Evolutionary conservation across 768 basidiomycete genomes (phyloP).

Genomic region (Lactarius psammicola): DNA sequence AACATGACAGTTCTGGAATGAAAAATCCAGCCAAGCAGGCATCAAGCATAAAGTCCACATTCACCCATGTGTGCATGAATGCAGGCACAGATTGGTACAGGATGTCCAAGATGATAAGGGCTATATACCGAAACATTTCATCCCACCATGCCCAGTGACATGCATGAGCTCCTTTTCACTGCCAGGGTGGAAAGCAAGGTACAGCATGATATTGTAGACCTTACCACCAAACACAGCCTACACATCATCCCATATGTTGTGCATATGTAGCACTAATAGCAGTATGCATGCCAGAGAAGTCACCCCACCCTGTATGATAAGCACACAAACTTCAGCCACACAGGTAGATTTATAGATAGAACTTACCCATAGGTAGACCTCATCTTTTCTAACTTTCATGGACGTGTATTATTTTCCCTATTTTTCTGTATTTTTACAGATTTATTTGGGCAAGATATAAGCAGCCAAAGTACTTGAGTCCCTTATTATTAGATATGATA

Average conservation of each 20-base stretch:
- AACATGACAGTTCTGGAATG: constrained; percentile 58
- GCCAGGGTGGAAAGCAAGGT: constrained; percentile 89
- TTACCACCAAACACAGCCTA: constrained; percentile 92
- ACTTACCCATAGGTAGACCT: constrained; percentile 76
- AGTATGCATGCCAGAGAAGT: constrained; percentile 62
- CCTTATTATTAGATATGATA: too few relatives aligned
- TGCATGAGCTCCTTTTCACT: constrained; percentile 94
- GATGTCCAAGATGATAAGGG: neutral
- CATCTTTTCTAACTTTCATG: too few relatives aligned
- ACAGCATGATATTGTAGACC: constrained; percentile 95
- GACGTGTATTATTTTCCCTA: too few relatives aligned
- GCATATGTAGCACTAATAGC: constrained; percentile 71
- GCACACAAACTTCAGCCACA: constrained; percentile 24
- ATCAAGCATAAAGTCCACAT: constrained; percentile 94
- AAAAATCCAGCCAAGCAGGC: constrained; percentile 89
- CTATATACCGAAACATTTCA: constrained; percentile 83
- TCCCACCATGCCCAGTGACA: constrained; percentile 91
- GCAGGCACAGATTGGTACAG: constrained; percentile 45
- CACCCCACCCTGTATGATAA: constrained; percentile 54
- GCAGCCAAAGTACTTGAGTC: too few relatives aligned
- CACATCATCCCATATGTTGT: constrained; percentile 82
- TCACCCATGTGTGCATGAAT: constrained; percentile 94
- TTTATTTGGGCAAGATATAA: too few relatives aligned
- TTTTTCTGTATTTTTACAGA: too few relatives aligned
- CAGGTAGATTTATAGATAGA: neutral